A percentile compares a stretch with the other conserved stretches of the same genome.
Conservation (phyloP, 352 stramenopile genomes). For the Phytophthora podocarpi region DNA sequence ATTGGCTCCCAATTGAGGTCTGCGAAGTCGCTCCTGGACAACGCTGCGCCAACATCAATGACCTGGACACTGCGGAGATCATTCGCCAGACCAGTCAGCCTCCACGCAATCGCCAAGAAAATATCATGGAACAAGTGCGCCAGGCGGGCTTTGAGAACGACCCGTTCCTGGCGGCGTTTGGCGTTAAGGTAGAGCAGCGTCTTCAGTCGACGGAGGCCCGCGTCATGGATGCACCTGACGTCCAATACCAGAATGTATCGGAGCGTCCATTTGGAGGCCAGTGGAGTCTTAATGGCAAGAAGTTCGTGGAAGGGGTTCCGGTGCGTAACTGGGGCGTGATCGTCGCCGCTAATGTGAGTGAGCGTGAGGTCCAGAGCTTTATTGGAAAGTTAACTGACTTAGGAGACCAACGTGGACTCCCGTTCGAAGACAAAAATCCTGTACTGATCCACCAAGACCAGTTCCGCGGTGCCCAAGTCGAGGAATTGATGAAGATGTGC, state of each 20-base stretch:
- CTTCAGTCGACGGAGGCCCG: constrained; percentile 59
- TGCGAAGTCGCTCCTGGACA: constrained; percentile 77
- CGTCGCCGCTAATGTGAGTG: constrained; percentile 38
- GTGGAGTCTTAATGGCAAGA: constrained; percentile 82
- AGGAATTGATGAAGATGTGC: constrained; percentile 69
- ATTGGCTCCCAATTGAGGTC: constrained; percentile 84
- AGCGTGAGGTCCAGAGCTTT: constrained; percentile 52
- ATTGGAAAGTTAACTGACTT: constrained; percentile 43
- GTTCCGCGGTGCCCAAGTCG: constrained; percentile 42
- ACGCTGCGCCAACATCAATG: constrained; percentile 74
- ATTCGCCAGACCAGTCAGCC: constrained; percentile 68
- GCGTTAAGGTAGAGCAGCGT: constrained; percentile 55
- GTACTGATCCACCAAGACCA: constrained; percentile 45
- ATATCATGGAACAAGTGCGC: constrained; percentile 65
- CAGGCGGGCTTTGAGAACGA: constrained; percentile 76
- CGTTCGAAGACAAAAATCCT: constrained; percentile 45
- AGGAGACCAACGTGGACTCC: constrained; percentile 42
- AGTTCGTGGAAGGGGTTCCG: constrained; percentile 57
- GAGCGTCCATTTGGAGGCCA: constrained; percentile 60
- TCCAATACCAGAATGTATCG: constrained; percentile 66
- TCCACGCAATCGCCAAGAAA: constrained; percentile 49
- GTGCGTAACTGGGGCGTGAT: constrained; percentile 69
- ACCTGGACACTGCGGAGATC: constrained; percentile 83
- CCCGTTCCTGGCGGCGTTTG: constrained; percentile 64
- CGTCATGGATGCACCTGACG: constrained; percentile 61